Evolutionary conservation across 345 rosid species (phyloP).

Genomic region (Eutrema yunnanense): DNA sequence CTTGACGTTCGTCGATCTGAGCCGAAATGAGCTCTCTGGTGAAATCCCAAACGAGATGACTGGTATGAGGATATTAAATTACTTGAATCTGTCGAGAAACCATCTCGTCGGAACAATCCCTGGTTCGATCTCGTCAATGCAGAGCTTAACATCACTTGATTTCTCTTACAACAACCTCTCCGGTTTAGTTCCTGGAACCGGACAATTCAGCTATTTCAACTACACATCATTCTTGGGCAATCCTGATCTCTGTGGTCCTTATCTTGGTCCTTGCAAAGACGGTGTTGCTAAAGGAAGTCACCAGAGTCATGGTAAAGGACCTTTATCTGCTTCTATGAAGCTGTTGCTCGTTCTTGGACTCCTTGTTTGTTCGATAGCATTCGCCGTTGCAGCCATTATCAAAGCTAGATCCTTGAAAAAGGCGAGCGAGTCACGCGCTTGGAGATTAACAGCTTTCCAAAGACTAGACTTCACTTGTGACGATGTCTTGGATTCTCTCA

Average conservation of each 20-base stretch:
- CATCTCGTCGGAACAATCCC: slow-evolving; percentile 72
- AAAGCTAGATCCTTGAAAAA: slow-evolving; percentile 78
- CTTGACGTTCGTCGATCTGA: slow-evolving; percentile 73
- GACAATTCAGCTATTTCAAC: slow-evolving; percentile 88
- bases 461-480: slow-evolving; percentile 81
- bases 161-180: slow-evolving; percentile 86
- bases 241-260: slow-evolving; percentile 79
- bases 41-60: slow-evolving; percentile 73
- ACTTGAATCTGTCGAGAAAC: slow-evolving; percentile 79
- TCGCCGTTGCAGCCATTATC: slow-evolving; percentile 76
- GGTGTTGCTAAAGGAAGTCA: slow-evolving; percentile 47
- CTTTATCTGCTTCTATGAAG: slow-evolving; percentile 75
- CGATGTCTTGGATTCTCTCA: slow-evolving; percentile 72
- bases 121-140: slow-evolving; percentile 67
- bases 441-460: slow-evolving; percentile 97
- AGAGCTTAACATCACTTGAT: slow-evolving; percentile 87
- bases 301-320: slow-evolving; percentile 51
- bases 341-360: slow-evolving; percentile 72
- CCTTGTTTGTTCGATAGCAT: slow-evolving; percentile 76
- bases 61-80: slow-evolving; percentile 72
- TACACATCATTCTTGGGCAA: slow-evolving; percentile 85
- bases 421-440: slow-evolving; percentile 76
- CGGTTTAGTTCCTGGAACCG: slow-evolving; percentile 84
- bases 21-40: slow-evolving; percentile 75
- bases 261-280: slow-evolving; percentile 71